Percentiles rank a stretch among this genome's conserved stretches.
Conservation (phyloP, 768 basidiomycete species). For the Leccinum olivaceopallidum region DNA sequence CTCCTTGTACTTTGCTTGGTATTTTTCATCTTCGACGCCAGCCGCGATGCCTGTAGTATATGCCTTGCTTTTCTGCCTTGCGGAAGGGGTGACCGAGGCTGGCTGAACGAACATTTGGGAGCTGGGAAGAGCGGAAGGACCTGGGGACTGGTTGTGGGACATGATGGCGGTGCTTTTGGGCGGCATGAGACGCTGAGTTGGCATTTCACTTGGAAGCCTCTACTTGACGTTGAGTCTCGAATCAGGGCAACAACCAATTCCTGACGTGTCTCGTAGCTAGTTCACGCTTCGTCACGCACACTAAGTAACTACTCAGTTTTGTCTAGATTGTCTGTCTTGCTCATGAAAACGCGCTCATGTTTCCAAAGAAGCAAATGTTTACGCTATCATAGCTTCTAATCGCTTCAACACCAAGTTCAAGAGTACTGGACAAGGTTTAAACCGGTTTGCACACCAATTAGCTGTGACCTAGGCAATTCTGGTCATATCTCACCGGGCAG, state of each 20-base stretch:
- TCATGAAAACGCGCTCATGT: background rate
- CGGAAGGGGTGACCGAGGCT: constrained; percentile 30
- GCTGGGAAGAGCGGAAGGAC: constrained; percentile 44
- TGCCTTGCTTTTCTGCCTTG: constrained; percentile 49
- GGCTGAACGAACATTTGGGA: constrained; percentile 38
- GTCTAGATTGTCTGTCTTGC: background rate
- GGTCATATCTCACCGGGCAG: background rate
- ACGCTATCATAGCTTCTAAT: constrained; percentile 1
- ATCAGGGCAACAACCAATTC: constrained; percentile 15
- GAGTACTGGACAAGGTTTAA: constrained; percentile 8
- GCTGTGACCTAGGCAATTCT: background rate
- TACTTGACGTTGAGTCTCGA: constrained; percentile 31
- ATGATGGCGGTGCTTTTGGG: constrained; percentile 50
- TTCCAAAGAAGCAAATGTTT: background rate
- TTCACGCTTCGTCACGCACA: constrained; percentile 6
- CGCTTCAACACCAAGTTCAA: constrained; percentile 8
- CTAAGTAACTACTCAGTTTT: background rate
- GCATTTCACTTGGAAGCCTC: constrained; percentile 25
- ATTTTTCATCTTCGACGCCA: constrained; percentile 83
- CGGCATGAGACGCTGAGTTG: constrained; percentile 32
- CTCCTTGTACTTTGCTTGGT: constrained; percentile 86
- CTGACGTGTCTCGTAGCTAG: constrained; percentile 13
- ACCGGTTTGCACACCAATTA: constrained; percentile 9
- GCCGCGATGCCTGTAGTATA: constrained; percentile 66
- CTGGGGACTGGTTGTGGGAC: constrained; percentile 65